Conservation (phyloP, 2,329 filamentous ascomycete genomes). For the Ophiognomonia clavigignenti-juglandacearum region DNA sequence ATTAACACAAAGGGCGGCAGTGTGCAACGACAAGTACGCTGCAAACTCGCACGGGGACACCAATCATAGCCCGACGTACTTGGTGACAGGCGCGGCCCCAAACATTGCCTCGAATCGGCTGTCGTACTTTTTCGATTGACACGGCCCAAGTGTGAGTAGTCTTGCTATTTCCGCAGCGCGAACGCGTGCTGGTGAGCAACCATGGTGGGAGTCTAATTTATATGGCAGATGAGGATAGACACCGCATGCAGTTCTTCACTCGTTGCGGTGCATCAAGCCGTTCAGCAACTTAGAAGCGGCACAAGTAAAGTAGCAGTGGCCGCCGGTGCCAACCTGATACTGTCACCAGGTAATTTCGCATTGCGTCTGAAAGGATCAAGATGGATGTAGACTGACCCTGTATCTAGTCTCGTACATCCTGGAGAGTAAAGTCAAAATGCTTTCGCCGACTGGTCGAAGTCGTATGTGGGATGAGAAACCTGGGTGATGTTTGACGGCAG, state of each 20-base stretch:
- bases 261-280: conserved; percentile 33
- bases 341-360: conserved; percentile 18
- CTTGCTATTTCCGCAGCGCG: conserved; percentile 32
- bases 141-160: conserved; percentile 35
- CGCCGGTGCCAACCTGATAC: conserved; percentile 29
- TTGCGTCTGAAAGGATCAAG: background rate
- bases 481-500: too few species aligned
- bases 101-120: conserved; percentile 31
- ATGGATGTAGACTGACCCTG: background rate
- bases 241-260: conserved; percentile 38
- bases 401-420: conserved; percentile 17
- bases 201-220: too few species aligned
- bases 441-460: background rate
- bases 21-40: background rate
- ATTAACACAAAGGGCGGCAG: background rate
- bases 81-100: conserved; percentile 26
- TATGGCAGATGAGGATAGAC: conserved; percentile 36
- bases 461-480: conserved; percentile 43
- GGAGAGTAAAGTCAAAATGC: conserved; percentile 26
- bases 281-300: conserved; percentile 27
- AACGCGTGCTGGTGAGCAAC: too few species aligned
- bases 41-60: conserved; percentile 6
- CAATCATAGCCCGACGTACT: conserved; percentile 21
- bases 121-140: conserved; percentile 36
- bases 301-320: conserved; percentile 28